These are phyloP conservation scores for Prinsepia uniflora DNA, from an alignment of 306 rosid species.

Conservation along the genomic window DNA sequence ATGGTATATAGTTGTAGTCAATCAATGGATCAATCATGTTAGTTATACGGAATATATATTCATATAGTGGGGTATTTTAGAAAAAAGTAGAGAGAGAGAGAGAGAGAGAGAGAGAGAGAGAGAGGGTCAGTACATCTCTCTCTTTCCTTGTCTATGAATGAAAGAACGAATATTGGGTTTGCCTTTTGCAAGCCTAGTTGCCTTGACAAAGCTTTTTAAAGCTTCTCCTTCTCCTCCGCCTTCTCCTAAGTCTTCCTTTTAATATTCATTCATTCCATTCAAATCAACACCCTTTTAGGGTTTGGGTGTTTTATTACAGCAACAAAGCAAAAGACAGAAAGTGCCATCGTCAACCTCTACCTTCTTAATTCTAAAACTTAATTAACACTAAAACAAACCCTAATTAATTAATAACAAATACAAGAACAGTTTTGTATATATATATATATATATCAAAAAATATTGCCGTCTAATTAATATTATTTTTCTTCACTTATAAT, in stretches of 20 bases:
- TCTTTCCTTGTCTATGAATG: background rate
- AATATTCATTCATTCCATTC: slow-evolving; percentile 26
- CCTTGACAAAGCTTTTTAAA: slow-evolving; percentile 30
- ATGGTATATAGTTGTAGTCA: slow-evolving; percentile 30
- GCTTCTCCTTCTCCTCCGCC: slow-evolving; percentile 24
- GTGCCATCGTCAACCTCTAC: slow-evolving; percentile 30
- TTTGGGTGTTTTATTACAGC: slow-evolving; percentile 69
- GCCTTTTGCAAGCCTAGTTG: slow-evolving; percentile 22
- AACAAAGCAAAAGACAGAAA: slow-evolving; percentile 47
- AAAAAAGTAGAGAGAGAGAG: slow-evolving; percentile 5
- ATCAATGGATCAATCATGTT: slow-evolving; percentile 60
- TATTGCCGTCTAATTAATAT: no score
- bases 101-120: no score
- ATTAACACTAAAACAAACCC: slow-evolving; percentile 3
- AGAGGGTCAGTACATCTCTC: slow-evolving; percentile 24
- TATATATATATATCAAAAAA: no score
- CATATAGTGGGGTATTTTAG: slow-evolving; percentile 28
- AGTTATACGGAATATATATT: background rate
- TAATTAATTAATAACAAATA: background rate
- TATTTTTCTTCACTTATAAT: no score
- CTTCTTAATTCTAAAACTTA: background rate
- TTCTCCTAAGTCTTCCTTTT: slow-evolving; percentile 18
- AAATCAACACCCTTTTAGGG: slow-evolving; percentile 40
- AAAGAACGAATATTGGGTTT: background rate
- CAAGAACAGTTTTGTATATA: no score